Evolutionary conservation across 306 rosid genomes (phyloP).

Genomic region (Medicago lupulina): DNA sequence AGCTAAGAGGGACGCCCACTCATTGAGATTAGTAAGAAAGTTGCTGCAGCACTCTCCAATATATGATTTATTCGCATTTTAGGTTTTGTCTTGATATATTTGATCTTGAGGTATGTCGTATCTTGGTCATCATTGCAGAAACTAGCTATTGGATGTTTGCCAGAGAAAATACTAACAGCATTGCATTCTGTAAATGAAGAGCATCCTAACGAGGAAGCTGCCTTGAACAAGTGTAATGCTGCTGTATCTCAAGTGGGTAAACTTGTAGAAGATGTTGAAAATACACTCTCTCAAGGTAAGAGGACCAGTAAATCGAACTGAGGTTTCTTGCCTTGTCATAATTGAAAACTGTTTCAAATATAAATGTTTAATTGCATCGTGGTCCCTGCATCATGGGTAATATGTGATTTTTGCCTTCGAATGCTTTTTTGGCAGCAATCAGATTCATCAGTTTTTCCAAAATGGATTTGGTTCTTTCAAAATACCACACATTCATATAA

Average conservation of each 20-base stretch:
- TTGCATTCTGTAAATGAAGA: slow-evolving; percentile 86
- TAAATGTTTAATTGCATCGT: slow-evolving; percentile 12
- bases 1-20: slow-evolving; percentile 84
- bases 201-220: slow-evolving; percentile 67
- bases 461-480: not conserved
- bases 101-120: slow-evolving; percentile 37
- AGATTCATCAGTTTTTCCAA: not conserved
- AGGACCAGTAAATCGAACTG: slow-evolving; percentile 17
- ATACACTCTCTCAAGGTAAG: slow-evolving; percentile 74
- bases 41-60: slow-evolving; percentile 36
- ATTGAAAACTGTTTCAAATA: slow-evolving; percentile 1
- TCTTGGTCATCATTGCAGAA: slow-evolving; percentile 64
- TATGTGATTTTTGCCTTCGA: not conserved
- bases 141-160: slow-evolving; percentile 86
- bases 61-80: slow-evolving; percentile 30
- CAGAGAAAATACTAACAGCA: slow-evolving; percentile 81
- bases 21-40: slow-evolving; percentile 84
- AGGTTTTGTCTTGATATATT: slow-evolving; percentile 32
- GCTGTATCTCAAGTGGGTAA: slow-evolving; percentile 56
- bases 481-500: not conserved
- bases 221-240: slow-evolving; percentile 64
- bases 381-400: not conserved
- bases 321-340: slow-evolving; percentile 21
- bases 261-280: slow-evolving; percentile 72
- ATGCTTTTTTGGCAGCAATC: slow-evolving; percentile 5